A percentile compares a stretch with the other conserved stretches of the same genome.
Conservation (phyloP, 2,329 filamentous ascomycete genomes). For the Parasarocladium wereldwijsianum region DNA sequence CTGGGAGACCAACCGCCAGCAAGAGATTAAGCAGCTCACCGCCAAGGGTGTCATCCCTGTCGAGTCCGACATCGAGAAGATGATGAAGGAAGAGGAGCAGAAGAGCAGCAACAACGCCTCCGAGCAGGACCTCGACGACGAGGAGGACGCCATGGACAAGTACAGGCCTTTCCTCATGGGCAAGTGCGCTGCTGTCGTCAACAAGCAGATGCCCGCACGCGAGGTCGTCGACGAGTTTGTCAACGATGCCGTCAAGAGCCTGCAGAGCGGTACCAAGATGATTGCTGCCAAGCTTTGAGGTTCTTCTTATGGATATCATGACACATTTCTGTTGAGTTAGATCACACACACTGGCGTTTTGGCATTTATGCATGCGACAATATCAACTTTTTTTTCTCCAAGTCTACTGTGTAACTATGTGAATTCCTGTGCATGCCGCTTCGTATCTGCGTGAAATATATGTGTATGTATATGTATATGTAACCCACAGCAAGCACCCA, state of each 20-base stretch:
- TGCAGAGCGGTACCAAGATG: conserved; percentile 54
- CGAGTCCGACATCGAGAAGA: conserved; percentile 82
- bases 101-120: conserved; percentile 41
- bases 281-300: conserved; percentile 57
- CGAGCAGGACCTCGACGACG: conserved; percentile 50
- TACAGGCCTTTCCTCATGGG: conserved; percentile 91
- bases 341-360: background rate
- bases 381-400: too few relatives aligned
- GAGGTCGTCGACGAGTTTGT: conserved; percentile 92
- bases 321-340: conserved; percentile 4
- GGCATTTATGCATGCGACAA: background rate
- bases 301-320: conserved; percentile 8
- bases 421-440: too few relatives aligned
- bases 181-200: conserved; percentile 86
- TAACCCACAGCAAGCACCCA: too few relatives aligned
- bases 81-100: conserved; percentile 50
- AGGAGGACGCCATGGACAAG: conserved; percentile 83
- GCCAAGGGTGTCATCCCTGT: conserved; percentile 83
- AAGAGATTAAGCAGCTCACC: conserved; percentile 88
- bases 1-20: conserved; percentile 85
- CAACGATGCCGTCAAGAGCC: conserved; percentile 55
- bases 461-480: too few relatives aligned
- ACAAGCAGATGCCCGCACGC: conserved; percentile 84
- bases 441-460: too few relatives aligned
- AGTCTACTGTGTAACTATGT: too few relatives aligned